Evolutionary conservation across 495 filamentous ascomycete species (phyloP).

Genomic region (Massariosphaeria phaeospora): DNA sequence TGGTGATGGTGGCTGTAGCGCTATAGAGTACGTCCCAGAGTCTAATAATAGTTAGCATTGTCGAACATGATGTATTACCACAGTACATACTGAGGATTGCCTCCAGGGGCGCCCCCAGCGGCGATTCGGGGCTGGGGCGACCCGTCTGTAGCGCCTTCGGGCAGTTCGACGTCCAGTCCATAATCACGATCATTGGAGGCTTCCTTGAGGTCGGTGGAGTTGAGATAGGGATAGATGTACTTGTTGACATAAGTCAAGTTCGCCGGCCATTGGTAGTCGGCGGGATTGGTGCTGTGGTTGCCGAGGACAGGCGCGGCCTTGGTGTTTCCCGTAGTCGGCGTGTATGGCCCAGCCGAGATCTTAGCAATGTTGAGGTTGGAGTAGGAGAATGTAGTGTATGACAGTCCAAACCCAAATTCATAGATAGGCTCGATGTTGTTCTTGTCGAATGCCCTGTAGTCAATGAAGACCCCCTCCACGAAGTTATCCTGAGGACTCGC

Average conservation of each 20-base stretch:
- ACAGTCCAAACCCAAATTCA: conserved; percentile 88
- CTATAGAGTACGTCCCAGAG: conserved; percentile 79
- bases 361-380: conserved; percentile 63
- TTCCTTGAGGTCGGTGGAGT: conserved; percentile 60
- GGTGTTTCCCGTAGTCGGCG: conserved; percentile 63
- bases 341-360: conserved; percentile 53
- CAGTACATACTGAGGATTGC: conserved; percentile 54
- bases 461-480: conserved; percentile 83
- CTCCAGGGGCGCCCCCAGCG: conserved; percentile 66
- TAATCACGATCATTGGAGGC: conserved; percentile 65
- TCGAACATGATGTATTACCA: neutral
- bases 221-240: conserved; percentile 91
- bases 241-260: conserved; percentile 50
- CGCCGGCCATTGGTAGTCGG: conserved; percentile 71
- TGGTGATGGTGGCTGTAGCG: conserved; percentile 71
- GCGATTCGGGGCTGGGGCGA: conserved; percentile 62
- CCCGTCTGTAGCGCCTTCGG: conserved; percentile 59
- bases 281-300: conserved; percentile 55
- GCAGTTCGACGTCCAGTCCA: conserved; percentile 62
- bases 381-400: conserved; percentile 82
- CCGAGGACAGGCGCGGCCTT: conserved; percentile 64
- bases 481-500: conserved; percentile 75
- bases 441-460: conserved; percentile 88
- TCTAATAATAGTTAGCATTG: conserved; percentile 14
- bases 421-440: conserved; percentile 68